A percentile compares a stretch with the other conserved stretches of the same genome.
These are phyloP conservation scores for Pythium utonaiense DNA, from an alignment of 352 stramenopile species.

Conservation along the genomic window DNA sequence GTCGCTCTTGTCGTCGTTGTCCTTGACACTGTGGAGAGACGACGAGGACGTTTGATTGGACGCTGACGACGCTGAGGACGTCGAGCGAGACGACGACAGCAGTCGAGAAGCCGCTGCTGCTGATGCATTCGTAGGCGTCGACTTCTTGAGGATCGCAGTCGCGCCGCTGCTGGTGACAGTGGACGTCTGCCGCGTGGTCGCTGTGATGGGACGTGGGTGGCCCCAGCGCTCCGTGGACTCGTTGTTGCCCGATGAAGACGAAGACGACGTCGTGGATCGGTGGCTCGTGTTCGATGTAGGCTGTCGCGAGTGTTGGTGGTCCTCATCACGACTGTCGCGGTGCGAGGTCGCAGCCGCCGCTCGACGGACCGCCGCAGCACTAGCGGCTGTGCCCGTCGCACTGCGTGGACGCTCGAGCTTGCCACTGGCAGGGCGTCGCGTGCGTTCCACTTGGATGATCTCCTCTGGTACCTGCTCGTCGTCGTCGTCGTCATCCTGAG, in stretches of 20 bases:
- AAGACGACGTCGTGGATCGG: conserved; percentile 23
- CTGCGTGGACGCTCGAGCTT: conserved; percentile 50
- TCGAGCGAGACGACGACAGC: conserved; percentile 10
- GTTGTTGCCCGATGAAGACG: conserved; percentile 29
- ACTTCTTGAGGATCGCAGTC: conserved; percentile 30
- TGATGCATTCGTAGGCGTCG: conserved; percentile 16
- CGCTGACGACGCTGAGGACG: conserved; percentile 1
- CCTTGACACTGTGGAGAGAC: conserved; percentile 17
- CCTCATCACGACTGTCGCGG: conserved; percentile 16
- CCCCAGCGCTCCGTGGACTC: conserved; percentile 51
- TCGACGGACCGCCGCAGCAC: conserved; percentile 17
- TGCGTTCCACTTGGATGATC: conserved; percentile 41
- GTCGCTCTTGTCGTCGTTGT: conserved; percentile 34
- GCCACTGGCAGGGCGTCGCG: conserved; percentile 22
- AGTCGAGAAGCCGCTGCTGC: conserved; percentile 1
- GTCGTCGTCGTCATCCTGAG: conserved; percentile 25
- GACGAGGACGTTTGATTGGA: conserved; percentile 29
- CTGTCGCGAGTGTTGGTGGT: not conserved
- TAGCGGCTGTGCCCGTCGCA: conserved; percentile 26
- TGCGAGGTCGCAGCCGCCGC: conserved; percentile 19
- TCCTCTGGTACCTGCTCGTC: conserved; percentile 41
- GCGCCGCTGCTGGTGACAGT: conserved; percentile 29
- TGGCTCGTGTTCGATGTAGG: not conserved
- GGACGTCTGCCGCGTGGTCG: conserved; percentile 15
- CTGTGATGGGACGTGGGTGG: conserved; percentile 26